Evolutionary conservation across 805 yeast species (phyloP).

Genomic region (Spathaspora boniae): DNA sequence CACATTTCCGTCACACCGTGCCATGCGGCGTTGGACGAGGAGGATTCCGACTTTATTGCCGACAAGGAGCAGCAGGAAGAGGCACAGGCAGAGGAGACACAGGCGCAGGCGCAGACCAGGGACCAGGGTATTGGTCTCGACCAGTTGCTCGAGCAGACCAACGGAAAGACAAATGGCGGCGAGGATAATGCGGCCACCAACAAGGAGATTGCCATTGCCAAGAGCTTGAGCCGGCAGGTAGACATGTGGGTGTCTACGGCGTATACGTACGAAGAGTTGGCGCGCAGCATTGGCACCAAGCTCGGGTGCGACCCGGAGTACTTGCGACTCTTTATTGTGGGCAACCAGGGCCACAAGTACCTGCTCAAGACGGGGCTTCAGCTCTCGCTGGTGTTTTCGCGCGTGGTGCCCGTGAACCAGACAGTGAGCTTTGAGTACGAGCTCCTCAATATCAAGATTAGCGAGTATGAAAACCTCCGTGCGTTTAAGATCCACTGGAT

Average conservation of each 20-base stretch:
- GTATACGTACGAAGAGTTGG: conserved; percentile 56
- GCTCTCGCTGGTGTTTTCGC: conserved; percentile 40
- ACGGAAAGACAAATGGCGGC: conserved; percentile 10
- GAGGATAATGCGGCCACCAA: conserved; percentile 13
- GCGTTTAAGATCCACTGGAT: conserved; percentile 68
- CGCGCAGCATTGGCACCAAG: conserved; percentile 54
- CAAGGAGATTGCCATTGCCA: conserved; percentile 16
- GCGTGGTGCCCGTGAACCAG: conserved; percentile 43
- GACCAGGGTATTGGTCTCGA: too few relatives aligned
- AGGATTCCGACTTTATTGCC: conserved; percentile 45
- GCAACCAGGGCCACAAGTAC: conserved; percentile 53
- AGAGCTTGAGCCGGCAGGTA: conserved; percentile 27
- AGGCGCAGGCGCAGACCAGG: background rate
- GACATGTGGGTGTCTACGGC: conserved; percentile 69
- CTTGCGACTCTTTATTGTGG: conserved; percentile 63
- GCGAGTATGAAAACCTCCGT: conserved; percentile 74
- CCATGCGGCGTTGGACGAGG: conserved; percentile 42
- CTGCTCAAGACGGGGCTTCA: conserved; percentile 38
- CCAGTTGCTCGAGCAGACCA: background rate
- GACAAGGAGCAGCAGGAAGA: conserved; percentile 7
- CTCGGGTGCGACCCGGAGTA: conserved; percentile 51
- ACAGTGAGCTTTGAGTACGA: conserved; percentile 63
- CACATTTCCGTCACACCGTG: conserved; percentile 53
- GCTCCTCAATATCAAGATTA: conserved; percentile 66
- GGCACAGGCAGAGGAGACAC: background rate